Evolutionary conservation across 805 yeast species (phyloP).

Genomic region (Kluyveromyces wickerhamii): DNA sequence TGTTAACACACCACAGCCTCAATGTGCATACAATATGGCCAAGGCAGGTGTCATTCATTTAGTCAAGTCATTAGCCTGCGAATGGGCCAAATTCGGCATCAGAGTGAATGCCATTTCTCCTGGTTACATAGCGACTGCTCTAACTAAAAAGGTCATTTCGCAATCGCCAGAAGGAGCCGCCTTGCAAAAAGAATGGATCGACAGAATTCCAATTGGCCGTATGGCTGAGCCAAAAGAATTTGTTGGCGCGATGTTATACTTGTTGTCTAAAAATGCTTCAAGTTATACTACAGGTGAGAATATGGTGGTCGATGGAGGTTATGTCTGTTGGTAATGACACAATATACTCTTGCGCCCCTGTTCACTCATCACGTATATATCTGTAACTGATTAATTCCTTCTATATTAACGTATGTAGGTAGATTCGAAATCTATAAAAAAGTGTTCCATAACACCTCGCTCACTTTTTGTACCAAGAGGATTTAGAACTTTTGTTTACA

Average conservation of each 20-base stretch:
- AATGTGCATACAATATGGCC: constrained; percentile 74
- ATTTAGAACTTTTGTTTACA: constrained; percentile 1
- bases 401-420: too few species aligned
- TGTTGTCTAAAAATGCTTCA: constrained; percentile 63
- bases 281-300: constrained; percentile 81
- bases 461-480: neutral
- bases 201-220: constrained; percentile 66
- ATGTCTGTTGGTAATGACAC: constrained; percentile 60
- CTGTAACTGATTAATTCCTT: too few species aligned
- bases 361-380: too few species aligned
- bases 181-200: constrained; percentile 65
- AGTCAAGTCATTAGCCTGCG: constrained; percentile 67
- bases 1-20: constrained; percentile 74
- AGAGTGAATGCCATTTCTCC: constrained; percentile 75
- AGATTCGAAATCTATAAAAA: too few species aligned
- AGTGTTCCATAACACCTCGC: neutral
- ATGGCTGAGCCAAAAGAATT: constrained; percentile 83
- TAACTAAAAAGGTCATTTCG: constrained; percentile 64
- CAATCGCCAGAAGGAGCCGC: constrained; percentile 36
- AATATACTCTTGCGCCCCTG: neutral
- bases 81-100: constrained; percentile 71
- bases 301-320: constrained; percentile 80
- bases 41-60: constrained; percentile 82
- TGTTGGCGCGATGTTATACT: constrained; percentile 66
- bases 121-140: constrained; percentile 73